Conservation (phyloP, 2,329 filamentous ascomycete species). For the Ophiostoma piceae region DNA sequence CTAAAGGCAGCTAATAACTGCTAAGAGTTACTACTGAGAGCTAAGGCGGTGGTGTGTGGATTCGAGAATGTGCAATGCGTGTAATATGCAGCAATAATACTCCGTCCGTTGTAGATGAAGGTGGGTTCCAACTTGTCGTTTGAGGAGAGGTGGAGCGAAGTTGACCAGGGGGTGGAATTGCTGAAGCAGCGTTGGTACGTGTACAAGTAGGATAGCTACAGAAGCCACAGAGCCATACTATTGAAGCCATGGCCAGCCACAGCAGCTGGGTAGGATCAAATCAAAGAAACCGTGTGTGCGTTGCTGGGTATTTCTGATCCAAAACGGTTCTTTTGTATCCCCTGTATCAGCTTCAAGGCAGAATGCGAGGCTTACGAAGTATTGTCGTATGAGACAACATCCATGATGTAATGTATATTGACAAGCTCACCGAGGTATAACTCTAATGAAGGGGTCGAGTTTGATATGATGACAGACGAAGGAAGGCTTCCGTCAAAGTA, state of each 20-base stretch:
- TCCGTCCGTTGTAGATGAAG: neutral
- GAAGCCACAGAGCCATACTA: too few relatives aligned
- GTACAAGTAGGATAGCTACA: neutral
- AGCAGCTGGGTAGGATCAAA: neutral
- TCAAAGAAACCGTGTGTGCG: neutral
- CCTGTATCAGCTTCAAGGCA: neutral
- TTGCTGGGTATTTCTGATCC: neutral
- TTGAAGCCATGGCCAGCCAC: neutral
- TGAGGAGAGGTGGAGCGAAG: neutral
- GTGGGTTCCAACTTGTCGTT: neutral
- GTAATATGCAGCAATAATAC: constrained; percentile 6
- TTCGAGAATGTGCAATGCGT: constrained; percentile 9
- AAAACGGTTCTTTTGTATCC: neutral
- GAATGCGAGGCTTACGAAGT: neutral
- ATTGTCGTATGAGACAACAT: neutral
- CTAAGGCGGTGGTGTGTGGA: constrained; percentile 18
- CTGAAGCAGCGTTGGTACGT: neutral
- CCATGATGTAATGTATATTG: neutral
- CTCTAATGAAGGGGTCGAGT: neutral
- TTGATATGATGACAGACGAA: neutral
- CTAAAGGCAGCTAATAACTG: neutral
- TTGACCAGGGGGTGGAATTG: neutral
- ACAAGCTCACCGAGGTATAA: neutral
- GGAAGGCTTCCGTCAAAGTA: neutral
- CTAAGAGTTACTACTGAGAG: neutral